Percentiles rank a stretch among this genome's conserved stretches.
Evolutionary conservation across 306 rosid species (phyloP).

Genomic region (Vachellia pachyceras): DNA sequence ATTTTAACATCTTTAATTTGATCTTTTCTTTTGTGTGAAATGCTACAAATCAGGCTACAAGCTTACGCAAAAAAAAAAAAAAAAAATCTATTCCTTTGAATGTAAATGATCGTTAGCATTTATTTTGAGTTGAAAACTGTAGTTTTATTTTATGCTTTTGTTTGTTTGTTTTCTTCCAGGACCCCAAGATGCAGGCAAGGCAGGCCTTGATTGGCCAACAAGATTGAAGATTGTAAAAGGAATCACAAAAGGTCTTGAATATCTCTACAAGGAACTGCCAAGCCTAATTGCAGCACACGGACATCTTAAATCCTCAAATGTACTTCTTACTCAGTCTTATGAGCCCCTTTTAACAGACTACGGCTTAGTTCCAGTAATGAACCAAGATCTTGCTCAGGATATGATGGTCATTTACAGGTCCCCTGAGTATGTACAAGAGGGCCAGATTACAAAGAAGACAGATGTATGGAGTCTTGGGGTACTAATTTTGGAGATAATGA

Average conservation of each 20-base stretch:
- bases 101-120: background rate
- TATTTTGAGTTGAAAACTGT: background rate
- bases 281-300: constrained; percentile 80
- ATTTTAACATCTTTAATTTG: background rate
- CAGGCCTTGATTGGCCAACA: constrained; percentile 77
- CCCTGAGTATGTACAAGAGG: constrained; percentile 71
- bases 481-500: constrained; percentile 70
- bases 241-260: constrained; percentile 67
- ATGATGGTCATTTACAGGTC: constrained; percentile 76
- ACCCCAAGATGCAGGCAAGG: constrained; percentile 57
- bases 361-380: constrained; percentile 77
- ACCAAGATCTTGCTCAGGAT: constrained; percentile 74
- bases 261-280: constrained; percentile 76
- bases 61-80: background rate
- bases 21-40: background rate
- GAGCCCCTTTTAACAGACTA: constrained; percentile 84
- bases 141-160: background rate
- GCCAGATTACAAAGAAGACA: constrained; percentile 81
- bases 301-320: constrained; percentile 85
- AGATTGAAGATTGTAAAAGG: constrained; percentile 84
- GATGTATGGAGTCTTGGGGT: constrained; percentile 91
- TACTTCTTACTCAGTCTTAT: constrained; percentile 60
- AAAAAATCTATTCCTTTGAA: background rate
- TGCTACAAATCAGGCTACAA: background rate
- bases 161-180: constrained; percentile 46